Evolutionary conservation across 176 grass and related monocot genomes (phyloP).

Genomic region (Sorghum bicolor): Sorghum_bicolor_NCBIv3 NC_012871.2:4634501-4635000

Average conservation of each 20-base stretch:
- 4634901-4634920: constrained; percentile 3
- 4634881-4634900: background rate
- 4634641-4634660: background rate
- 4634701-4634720: background rate
- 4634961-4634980: constrained; percentile 27
- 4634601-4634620: background rate
- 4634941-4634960: constrained; percentile 21
- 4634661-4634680: background rate
- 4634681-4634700: background rate
- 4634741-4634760: background rate
- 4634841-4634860: background rate
- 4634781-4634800: background rate
- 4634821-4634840: background rate
- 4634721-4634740: background rate
- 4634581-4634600: constrained; percentile 72
- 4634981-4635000: constrained; percentile 33
- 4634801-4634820: background rate
- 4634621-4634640: constrained; percentile 9
- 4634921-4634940: background rate
- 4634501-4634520: constrained; percentile 72
- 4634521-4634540: constrained; percentile 85
- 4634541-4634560: constrained; percentile 90
- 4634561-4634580: constrained; percentile 81
- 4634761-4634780: constrained; percentile 3
- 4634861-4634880: constrained; percentile 17